phyloP scores from a whole-genome alignment of 495 filamentous ascomycete genomes.

The Lentithecium fluviatile region DNA sequence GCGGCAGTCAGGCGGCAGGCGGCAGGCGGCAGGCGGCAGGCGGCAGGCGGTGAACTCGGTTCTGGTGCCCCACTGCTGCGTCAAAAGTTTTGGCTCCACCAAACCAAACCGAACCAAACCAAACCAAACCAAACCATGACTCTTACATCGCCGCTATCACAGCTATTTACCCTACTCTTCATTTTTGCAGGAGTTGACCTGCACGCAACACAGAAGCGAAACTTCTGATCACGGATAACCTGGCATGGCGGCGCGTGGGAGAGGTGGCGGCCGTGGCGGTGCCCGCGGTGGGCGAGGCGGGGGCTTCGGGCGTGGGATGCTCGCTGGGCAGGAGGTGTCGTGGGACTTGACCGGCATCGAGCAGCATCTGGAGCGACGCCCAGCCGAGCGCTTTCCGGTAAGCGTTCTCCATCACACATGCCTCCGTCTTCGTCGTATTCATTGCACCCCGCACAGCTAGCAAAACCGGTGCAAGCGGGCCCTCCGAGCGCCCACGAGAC shows the following conservation, averaged over 20 bases:
- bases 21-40: too few species aligned
- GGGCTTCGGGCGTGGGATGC: conserved; percentile 24
- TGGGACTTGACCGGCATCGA: conserved; percentile 44
- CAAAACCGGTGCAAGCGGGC: conserved; percentile 30
- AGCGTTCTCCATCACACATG: background rate
- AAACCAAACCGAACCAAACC: too few species aligned
- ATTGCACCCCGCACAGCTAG: conserved; percentile 14
- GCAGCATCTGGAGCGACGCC: conserved; percentile 38
- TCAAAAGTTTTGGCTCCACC: conserved; percentile 53
- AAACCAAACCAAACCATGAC: too few species aligned
- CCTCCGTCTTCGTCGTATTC: conserved; percentile 12
- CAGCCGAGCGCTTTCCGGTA: conserved; percentile 45
- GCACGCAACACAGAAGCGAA: background rate
- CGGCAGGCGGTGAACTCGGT: conserved; percentile 3
- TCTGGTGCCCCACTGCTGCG: conserved; percentile 12
- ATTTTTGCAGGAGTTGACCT: too few species aligned
- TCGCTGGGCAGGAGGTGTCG: conserved; percentile 40
- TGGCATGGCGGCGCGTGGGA: background rate
- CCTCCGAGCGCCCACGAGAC: conserved; percentile 40
- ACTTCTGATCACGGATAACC: background rate
- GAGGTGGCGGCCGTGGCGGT: conserved; percentile 11
- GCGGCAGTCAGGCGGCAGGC: too few species aligned
- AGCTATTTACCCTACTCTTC: background rate
- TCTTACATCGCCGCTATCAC: conserved; percentile 47
- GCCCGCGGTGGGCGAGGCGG: conserved; percentile 36